phyloP scores from a whole-genome alignment of 768 basidiomycete species.

The Scleroderma citrinum region DNA sequence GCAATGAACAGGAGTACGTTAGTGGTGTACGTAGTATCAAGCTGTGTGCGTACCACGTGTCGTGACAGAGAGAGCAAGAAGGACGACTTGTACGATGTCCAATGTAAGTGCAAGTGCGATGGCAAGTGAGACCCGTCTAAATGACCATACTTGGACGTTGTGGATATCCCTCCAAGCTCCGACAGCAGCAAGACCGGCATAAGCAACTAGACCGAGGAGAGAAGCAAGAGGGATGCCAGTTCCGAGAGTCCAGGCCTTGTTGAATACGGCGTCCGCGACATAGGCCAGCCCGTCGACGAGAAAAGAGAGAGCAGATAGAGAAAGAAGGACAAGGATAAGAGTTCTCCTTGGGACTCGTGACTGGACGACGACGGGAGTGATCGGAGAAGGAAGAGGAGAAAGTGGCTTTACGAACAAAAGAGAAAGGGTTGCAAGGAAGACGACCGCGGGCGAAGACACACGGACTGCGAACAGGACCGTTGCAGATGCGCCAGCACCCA shows the following conservation, averaged over 20 bases:
- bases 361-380: constrained; percentile 73
- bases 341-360: constrained; percentile 68
- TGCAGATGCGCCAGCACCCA: constrained; percentile 15
- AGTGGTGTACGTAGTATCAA: constrained; percentile 6
- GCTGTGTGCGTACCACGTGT: constrained; percentile 30
- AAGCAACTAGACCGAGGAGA: constrained; percentile 62
- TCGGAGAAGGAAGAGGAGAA: constrained; percentile 47
- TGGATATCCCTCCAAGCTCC: constrained; percentile 77
- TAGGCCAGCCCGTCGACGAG: constrained; percentile 74
- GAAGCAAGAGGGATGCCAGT: constrained; percentile 67
- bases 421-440: constrained; percentile 57
- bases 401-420: constrained; percentile 47
- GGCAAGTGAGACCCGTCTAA: constrained; percentile 50
- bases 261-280: constrained; percentile 56
- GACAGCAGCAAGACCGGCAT: constrained; percentile 64
- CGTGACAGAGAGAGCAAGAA: constrained; percentile 40
- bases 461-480: constrained; percentile 51
- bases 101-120: constrained; percentile 48
- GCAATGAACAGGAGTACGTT: background rate
- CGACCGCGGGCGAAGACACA: constrained; percentile 61
- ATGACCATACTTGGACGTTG: constrained; percentile 62
- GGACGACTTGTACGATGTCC: constrained; percentile 54
- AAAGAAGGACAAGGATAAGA: constrained; percentile 66
- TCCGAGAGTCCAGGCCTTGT: constrained; percentile 55
- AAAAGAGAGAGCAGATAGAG: constrained; percentile 65